Evolutionary conservation across 257 asterid genomes (phyloP).

Genomic region (Perilla frutescens): DNA sequence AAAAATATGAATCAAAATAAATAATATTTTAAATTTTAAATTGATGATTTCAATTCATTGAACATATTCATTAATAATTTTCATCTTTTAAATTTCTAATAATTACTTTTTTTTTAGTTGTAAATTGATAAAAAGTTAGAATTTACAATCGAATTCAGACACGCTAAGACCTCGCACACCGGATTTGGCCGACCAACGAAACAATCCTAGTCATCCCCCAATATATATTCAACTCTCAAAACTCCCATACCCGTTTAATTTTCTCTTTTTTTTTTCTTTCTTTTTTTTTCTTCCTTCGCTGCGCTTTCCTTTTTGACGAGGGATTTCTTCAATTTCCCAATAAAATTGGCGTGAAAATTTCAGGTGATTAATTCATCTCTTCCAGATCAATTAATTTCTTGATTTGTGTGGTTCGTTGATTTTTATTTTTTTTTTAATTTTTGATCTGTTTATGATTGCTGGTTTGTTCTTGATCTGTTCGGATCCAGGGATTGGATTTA

Average conservation of each 20-base stretch:
- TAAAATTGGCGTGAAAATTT: neutral
- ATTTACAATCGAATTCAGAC: conserved; percentile 19
- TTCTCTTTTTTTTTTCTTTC: neutral
- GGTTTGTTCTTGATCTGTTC: conserved; percentile 19
- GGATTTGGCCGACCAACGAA: conserved; percentile 40
- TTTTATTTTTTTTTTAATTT: neutral
- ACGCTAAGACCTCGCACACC: conserved; percentile 32
- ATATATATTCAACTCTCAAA: conserved; percentile 16
- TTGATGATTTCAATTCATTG: too few relatives aligned
- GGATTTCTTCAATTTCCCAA: conserved; percentile 28
- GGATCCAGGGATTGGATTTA: conserved; percentile 21
- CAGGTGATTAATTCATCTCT: conserved; percentile 34
- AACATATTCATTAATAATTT: too few relatives aligned
- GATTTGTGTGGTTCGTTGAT: neutral
- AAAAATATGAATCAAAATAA: too few relatives aligned
- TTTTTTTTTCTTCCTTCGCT: neutral
- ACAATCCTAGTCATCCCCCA: conserved; percentile 25
- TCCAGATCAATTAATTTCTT: conserved; percentile 13
- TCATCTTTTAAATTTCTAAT: too few relatives aligned
- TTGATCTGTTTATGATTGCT: conserved; percentile 3
- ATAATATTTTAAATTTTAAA: too few relatives aligned
- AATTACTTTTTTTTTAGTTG: too few relatives aligned
- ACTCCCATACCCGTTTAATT: neutral
- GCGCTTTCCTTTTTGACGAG: conserved; percentile 15
- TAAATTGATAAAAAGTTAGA: too few relatives aligned